phyloP scores from a whole-genome alignment of 1,139 yeast genomes.

The Magnusiomyces magnusii region DNA sequence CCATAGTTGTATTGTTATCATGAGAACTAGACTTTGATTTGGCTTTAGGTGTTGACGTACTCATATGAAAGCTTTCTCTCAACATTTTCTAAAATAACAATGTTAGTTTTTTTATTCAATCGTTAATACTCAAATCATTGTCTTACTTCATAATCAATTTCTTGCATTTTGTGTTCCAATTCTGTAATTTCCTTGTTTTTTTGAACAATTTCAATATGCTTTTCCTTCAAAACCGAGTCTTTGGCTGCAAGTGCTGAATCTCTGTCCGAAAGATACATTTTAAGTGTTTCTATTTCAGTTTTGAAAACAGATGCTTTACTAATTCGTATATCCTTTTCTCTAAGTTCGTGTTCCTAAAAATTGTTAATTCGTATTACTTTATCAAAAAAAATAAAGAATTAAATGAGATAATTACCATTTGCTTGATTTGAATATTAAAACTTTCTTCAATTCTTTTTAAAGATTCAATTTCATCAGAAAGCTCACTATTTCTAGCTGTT shows the following conservation, averaged over 20 bases:
- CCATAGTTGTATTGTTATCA: slow-evolving; percentile 7
- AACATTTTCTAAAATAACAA: background rate
- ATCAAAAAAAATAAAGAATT: background rate
- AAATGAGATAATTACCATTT: slow-evolving; percentile 5
- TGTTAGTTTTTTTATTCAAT: too few relatives aligned
- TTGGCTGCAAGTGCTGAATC: slow-evolving; percentile 11
- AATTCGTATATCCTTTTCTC: background rate
- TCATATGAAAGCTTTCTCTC: background rate
- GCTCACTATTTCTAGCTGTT: slow-evolving; percentile 4
- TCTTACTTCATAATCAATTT: slow-evolving; percentile 14
- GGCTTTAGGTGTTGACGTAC: background rate
- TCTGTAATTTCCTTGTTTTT: slow-evolving; percentile 5
- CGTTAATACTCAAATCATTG: background rate
- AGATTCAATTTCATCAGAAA: slow-evolving; percentile 7
- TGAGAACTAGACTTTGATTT: background rate
- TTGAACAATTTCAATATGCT: slow-evolving; percentile 3
- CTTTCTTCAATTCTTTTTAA: slow-evolving; percentile 7
- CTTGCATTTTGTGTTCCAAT: slow-evolving; percentile 11
- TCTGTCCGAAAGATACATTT: slow-evolving; percentile 6
- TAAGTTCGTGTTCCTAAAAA: background rate
- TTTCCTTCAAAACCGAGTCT: slow-evolving; percentile 5
- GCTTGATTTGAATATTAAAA: slow-evolving; percentile 5
- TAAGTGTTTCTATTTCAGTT: background rate
- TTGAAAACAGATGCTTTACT: background rate
- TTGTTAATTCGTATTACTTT: background rate